Base-by-base conservation (phyloP, 2,329 filamentous ascomycete genomes). In the Fusarium kyushuense region DNA sequence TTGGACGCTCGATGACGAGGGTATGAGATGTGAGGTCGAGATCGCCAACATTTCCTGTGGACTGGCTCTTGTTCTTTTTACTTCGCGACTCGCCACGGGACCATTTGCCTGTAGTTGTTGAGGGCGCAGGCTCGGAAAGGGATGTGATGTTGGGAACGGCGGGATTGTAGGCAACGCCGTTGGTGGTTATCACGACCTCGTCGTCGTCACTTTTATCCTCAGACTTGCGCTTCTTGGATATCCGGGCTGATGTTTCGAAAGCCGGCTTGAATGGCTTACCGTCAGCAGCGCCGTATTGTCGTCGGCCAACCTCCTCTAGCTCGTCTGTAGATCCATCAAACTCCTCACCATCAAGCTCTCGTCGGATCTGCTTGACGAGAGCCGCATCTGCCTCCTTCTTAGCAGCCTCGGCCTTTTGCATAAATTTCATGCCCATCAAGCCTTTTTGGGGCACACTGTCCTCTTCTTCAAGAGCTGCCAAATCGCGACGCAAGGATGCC, bases 341-440 rank as follows among this genome's bases (percentile, higher is more conserved):
- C n/a, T 81, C 81, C 21, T 87, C 84, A 7, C 88, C 90, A 29
- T 90, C 89, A 41, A 97, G 83, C 47, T 95, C 91, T 57, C 88
- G 87, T 48, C 90, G 86, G 48, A 97, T 87, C 70, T 89, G 84
- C 41, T 84, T 85, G 14, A 93, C 81, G 58, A 93, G 87, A 57
- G 92, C 91, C 72, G 97, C 92, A 71, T 98, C 97, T 58, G 89
- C 87, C 66, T 90, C 88, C 78, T 90, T 94, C 73, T 89, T 89
- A 36, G 89, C 85, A 29, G 90, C 91, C 74, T 97, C 94, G 2
- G 94, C 93, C 70, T 91, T 93, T 73, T 91, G 89, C 96, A 99
- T 98, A 77, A 99, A 99, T 64, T 93, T 92, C 90, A 99, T 93
- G 52, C 87, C 86, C 79, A 92, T 89, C 9, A 99, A 81, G 72